Evolutionary conservation across 257 asterid species (phyloP).

Genomic region (Oldenlandia corymbosa): DNA sequence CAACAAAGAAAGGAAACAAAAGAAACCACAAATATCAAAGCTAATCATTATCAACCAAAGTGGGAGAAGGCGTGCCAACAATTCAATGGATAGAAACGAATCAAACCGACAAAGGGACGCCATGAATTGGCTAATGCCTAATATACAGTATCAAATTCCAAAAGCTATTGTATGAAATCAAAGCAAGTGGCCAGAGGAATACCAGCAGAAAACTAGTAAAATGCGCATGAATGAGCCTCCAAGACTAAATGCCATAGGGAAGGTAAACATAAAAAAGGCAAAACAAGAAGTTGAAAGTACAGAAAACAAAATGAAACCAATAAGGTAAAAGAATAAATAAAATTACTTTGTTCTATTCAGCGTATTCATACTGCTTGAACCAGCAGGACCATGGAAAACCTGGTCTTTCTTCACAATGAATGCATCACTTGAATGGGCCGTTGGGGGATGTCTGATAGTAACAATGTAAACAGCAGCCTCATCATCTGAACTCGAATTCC

Average conservation of each 20-base stretch:
- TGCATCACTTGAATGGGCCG: constrained; percentile 49
- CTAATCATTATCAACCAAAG: constrained; percentile 1
- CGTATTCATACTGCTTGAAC: constrained; percentile 43
- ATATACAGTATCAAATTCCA: too few relatives aligned
- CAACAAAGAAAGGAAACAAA: too few relatives aligned
- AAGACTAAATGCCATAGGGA: not conserved
- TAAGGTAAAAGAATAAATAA: not conserved
- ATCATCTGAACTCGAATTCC: too few relatives aligned
- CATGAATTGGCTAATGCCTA: not conserved
- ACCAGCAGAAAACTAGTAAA: not conserved
- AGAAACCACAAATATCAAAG: too few relatives aligned
- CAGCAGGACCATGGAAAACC: constrained; percentile 23
- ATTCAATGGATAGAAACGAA: not conserved
- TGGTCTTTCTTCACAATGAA: constrained; percentile 41
- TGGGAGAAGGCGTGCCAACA: not conserved
- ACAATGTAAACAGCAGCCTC: constrained; percentile 77
- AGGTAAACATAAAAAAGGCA: not conserved
- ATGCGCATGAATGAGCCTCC: not conserved
- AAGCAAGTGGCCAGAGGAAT: not conserved
- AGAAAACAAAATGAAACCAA: not conserved
- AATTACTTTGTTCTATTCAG: constrained; percentile 37
- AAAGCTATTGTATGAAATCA: not conserved
- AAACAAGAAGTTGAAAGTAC: not conserved
- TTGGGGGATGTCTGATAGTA: constrained; percentile 68
- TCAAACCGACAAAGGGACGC: not conserved